These are phyloP conservation scores for Ustilago crameri DNA, from an alignment of 1,284 basidiomycete species.

Conservation along the genomic window DNA sequence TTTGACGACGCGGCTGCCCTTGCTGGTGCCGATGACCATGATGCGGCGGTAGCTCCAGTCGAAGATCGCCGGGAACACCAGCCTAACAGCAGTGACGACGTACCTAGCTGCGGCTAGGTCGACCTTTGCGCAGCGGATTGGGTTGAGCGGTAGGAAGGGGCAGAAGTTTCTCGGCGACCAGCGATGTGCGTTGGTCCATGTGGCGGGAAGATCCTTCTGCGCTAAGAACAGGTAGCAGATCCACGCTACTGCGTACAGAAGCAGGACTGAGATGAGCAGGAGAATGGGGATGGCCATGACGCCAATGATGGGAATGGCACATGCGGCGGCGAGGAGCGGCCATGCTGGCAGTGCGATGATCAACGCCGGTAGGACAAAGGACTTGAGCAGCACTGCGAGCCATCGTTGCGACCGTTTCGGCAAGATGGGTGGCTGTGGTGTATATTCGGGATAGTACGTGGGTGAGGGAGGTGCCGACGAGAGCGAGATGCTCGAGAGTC, in stretches of 20 bases:
- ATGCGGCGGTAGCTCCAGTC: conserved; percentile 64
- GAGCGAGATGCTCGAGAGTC: conserved; percentile 15
- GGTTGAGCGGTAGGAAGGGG: conserved; percentile 65
- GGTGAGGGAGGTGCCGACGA: conserved; percentile 31
- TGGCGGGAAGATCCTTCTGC: conserved; percentile 61
- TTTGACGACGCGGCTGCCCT: conserved; percentile 55
- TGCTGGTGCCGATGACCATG: conserved; percentile 64
- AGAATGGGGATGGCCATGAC: conserved; percentile 66
- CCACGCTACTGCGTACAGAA: conserved; percentile 67
- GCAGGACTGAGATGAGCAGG: conserved; percentile 54
- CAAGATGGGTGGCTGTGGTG: conserved; percentile 22
- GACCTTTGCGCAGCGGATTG: conserved; percentile 62
- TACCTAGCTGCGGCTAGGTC: conserved; percentile 56
- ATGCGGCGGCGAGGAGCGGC: conserved; percentile 56
- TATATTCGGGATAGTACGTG: conserved; percentile 42
- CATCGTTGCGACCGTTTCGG: conserved; percentile 40
- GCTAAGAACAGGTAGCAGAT: conserved; percentile 65
- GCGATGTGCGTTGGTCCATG: conserved; percentile 20
- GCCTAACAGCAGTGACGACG: conserved; percentile 47
- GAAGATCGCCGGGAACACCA: conserved; percentile 58
- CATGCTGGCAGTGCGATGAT: conserved; percentile 54
- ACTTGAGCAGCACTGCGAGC: conserved; percentile 46
- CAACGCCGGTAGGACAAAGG: conserved; percentile 50
- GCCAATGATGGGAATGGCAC: conserved; percentile 57
- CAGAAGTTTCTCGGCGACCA: conserved; percentile 29